Conservation (phyloP, 225 moss, liverwort and hornwort species). For the Physcomitrellopsis africana region DNA sequence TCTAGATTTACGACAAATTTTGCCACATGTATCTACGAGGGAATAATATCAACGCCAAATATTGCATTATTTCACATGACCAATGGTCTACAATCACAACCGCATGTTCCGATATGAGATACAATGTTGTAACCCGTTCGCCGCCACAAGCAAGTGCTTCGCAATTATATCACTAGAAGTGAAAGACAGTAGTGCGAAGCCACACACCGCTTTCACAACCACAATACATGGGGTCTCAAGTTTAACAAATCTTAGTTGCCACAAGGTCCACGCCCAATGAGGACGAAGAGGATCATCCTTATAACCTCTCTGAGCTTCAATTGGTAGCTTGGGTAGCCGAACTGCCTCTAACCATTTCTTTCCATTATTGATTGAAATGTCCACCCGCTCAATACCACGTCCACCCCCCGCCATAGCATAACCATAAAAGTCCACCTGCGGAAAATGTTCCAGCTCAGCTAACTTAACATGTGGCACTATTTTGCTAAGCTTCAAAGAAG, state of each 20-base stretch:
- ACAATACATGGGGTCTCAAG: constrained; percentile 52
- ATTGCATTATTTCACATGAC: not conserved
- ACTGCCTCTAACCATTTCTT: constrained; percentile 58
- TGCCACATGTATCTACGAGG: not conserved
- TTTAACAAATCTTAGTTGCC: constrained; percentile 56
- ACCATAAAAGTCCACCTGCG: constrained; percentile 58
- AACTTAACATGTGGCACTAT: too few relatives aligned
- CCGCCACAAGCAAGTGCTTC: not conserved
- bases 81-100: not conserved
- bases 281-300: constrained; percentile 44
- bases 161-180: not conserved
- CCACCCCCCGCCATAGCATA: constrained; percentile 67
- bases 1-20: not conserved
- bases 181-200: not conserved
- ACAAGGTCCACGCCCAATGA: constrained; percentile 73
- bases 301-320: constrained; percentile 7
- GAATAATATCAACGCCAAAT: not conserved
- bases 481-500: not conserved
- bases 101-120: not conserved
- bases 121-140: not conserved
- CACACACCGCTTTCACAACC: constrained; percentile 62
- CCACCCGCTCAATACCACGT: constrained; percentile 62
- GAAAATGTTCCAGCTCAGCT: not conserved
- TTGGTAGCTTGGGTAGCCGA: constrained; percentile 36
- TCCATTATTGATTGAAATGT: constrained; percentile 62